Evolutionary conservation across 179 eudicot genomes (phyloP), one percentile per base, ranked within the genome.

Genomic region (Pouteria campechiana): DNA sequence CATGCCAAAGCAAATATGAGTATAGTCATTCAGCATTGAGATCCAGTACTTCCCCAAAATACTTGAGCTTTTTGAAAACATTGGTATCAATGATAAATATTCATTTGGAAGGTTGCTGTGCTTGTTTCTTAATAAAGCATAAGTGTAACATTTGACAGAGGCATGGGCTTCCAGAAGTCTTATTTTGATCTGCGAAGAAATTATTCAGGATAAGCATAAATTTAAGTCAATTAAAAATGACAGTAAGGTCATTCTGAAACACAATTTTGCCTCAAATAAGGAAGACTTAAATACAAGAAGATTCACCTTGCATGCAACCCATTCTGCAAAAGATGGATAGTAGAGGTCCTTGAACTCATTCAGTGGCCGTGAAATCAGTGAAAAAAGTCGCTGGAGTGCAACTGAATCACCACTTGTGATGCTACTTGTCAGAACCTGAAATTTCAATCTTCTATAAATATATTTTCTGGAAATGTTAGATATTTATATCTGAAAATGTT

Each of bases 241-340:
- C 56, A 54, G 52, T 4, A 35, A 17, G 25, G 25, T 7, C 20
- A 34, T 7, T 41, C 16, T 52, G 55, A 29, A 38, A 24, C 32
- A 9, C 32, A 20, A 46, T 55, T 7, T 20, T 11, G 39, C 39
- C 27, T 32, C 21, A 35, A 29, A 29, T 6, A 50, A 13, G 32
- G 39, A 38, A 14, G 44, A 37, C 40, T 37, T 32, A 51, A 40
- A n/a, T n/a, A n/a, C n/a, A n/a, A n/a, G n/a, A n/a, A n/a, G n/a
- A n/a, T n/a, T n/a, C n/a, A 90, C 99, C 99, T 87, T 92, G 77
- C 94, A 79, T 33, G 99, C 82, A 21, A 92, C 96, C 99, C 99
- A 92, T 65, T 92, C 99, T 22, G 99, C 99, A 75, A 75, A 92
- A 43, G 96, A 90, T 44, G 99, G 99, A 71, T 87, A 87, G 54